Conservation (phyloP, 1,284 basidiomycete genomes). For the Ganoderma lucidum region DNA sequence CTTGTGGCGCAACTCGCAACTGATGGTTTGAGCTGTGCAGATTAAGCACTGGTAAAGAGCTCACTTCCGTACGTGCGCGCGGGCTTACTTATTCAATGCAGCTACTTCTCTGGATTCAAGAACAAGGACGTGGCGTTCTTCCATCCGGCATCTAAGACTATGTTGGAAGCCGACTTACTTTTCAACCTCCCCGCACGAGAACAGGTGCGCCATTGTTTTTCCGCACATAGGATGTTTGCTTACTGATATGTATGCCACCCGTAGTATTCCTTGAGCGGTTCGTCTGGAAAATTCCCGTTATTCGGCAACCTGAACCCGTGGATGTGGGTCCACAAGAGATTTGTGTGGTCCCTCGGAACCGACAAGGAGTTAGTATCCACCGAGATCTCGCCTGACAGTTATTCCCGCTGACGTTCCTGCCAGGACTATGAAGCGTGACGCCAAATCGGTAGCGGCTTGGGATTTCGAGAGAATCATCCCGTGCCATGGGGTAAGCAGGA, state of each 20-base stretch:
- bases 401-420: not conserved
- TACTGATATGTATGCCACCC: no score
- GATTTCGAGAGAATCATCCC: constrained; percentile 92
- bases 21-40: constrained; percentile 39
- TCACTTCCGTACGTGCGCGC: not conserved
- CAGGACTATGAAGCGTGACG: constrained; percentile 80
- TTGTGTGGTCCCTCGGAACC: constrained; percentile 57
- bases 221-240: not conserved
- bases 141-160: constrained; percentile 79
- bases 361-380: constrained; percentile 65
- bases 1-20: not conserved
- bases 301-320: constrained; percentile 63
- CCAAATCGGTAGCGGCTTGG: constrained; percentile 79
- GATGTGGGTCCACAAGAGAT: constrained; percentile 63
- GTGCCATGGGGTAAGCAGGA: constrained; percentile 84
- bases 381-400: constrained; percentile 7
- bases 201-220: constrained; percentile 63
- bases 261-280: constrained; percentile 61
- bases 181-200: constrained; percentile 91
- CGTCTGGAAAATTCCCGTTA: constrained; percentile 56
- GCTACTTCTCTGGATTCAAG: constrained; percentile 83
- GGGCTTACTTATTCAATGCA: constrained; percentile 38
- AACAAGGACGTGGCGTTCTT: constrained; percentile 93
- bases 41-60: constrained; percentile 61
- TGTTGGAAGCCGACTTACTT: constrained; percentile 90